A percentile compares a stretch with the other conserved stretches of the same genome.
Conservation (phyloP, 768 basidiomycete species). For the Strobilomyces confusus region DNA sequence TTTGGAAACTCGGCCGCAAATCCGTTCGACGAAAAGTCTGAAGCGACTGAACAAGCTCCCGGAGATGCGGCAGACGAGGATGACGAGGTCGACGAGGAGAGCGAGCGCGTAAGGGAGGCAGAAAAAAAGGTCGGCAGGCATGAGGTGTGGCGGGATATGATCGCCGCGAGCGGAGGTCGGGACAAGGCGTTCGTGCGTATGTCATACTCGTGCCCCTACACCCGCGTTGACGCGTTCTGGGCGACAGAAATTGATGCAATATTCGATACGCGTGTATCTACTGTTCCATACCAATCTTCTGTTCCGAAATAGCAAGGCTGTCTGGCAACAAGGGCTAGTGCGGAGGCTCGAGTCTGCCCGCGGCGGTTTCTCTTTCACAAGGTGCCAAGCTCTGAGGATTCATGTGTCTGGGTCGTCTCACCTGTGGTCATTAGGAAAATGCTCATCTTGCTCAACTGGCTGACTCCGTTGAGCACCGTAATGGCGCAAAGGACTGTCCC, state of each 20-base stretch:
- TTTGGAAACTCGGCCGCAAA: slow-evolving; percentile 17
- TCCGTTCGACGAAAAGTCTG: slow-evolving; percentile 44
- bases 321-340: slow-evolving; percentile 55
- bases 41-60: slow-evolving; percentile 22
- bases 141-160: slow-evolving; percentile 78
- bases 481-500: slow-evolving; percentile 67
- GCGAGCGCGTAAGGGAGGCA: slow-evolving; percentile 40
- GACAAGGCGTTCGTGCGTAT: slow-evolving; percentile 80
- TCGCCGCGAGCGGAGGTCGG: slow-evolving; percentile 72
- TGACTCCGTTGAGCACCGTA: slow-evolving; percentile 67
- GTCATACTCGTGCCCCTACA: background rate
- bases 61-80: slow-evolving; percentile 27
- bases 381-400: slow-evolving; percentile 41
- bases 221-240: background rate
- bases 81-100: slow-evolving; percentile 48
- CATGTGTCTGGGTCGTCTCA: background rate
- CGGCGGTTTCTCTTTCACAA: slow-evolving; percentile 68
- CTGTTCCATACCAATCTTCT: slow-evolving; percentile 60
- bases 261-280: slow-evolving; percentile 71
- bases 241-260: slow-evolving; percentile 80
- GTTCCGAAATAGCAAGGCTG: slow-evolving; percentile 38
- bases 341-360: slow-evolving; percentile 50
- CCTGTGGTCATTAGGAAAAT: slow-evolving; percentile 52
- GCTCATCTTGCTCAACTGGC: slow-evolving; percentile 81
- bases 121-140: slow-evolving; percentile 50